These are phyloP conservation scores for Tubosaeta sp. DNA, from an alignment of 768 basidiomycete genomes.

Conservation along the genomic window DNA sequence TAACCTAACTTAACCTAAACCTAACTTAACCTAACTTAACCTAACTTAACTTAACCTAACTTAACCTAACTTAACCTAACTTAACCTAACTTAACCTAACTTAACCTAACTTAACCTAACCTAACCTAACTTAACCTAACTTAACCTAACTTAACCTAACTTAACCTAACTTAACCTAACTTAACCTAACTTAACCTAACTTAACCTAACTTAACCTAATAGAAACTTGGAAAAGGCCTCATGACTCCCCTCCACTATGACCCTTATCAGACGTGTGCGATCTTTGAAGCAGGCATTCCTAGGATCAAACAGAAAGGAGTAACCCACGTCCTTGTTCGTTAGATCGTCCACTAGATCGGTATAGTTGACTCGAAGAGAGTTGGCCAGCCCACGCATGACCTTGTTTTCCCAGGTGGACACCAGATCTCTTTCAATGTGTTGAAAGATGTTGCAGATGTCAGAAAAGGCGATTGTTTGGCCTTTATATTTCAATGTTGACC, in stretches of 20 bases:
- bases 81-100: no score
- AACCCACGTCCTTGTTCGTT: background rate
- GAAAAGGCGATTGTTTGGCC: background rate
- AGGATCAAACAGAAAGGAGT: slow-evolving; percentile 2
- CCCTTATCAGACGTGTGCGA: fast-evolving
- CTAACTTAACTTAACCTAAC: no score
- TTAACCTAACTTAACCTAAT: no score
- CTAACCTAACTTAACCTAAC: no score
- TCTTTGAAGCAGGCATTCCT: background rate
- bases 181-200: no score
- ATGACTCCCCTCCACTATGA: background rate
- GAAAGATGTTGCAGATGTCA: background rate
- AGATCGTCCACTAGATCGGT: slow-evolving; percentile 18
- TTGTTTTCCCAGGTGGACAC: slow-evolving; percentile 6
- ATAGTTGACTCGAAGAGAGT: slow-evolving; percentile 9
- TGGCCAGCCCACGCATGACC: slow-evolving; percentile 8
- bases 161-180: no score
- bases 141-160: no score
- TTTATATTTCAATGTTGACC: background rate
- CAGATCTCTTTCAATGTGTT: background rate
- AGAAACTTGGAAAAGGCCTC: background rate
- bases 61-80: no score
- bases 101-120: no score
- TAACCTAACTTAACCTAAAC: no score
- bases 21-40: no score